These are phyloP conservation scores for Phlyctochytrium arcticum DNA, from an alignment of 192 early-diverging fungal genomes.

Conservation along the genomic window DNA sequence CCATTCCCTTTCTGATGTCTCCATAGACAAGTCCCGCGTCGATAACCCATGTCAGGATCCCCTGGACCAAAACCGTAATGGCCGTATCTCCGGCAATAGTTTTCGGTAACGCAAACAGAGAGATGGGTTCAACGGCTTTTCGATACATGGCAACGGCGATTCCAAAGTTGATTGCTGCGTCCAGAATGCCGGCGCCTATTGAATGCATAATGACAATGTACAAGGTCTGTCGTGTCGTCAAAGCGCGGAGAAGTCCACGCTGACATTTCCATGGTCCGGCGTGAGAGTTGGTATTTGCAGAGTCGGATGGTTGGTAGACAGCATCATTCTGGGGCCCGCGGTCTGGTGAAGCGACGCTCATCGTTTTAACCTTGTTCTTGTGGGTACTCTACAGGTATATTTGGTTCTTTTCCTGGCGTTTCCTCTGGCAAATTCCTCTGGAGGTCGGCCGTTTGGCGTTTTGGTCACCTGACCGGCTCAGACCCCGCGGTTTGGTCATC, in stretches of 20 bases:
- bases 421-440: too few relatives aligned
- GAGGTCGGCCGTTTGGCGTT: too few relatives aligned
- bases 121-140: background rate
- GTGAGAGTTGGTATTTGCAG: too few relatives aligned
- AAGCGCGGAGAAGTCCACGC: conserved; percentile 1
- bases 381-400: too few relatives aligned
- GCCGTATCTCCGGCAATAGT: conserved; percentile 27
- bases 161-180: conserved; percentile 21
- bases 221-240: conserved; percentile 10
- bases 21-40: conserved; percentile 12
- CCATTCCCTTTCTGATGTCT: conserved; percentile 12
- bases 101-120: conserved; percentile 15
- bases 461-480: too few relatives aligned
- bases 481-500: too few relatives aligned
- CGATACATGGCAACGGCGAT: conserved; percentile 18
- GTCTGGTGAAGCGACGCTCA: too few relatives aligned
- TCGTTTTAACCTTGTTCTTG: too few relatives aligned
- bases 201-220: conserved; percentile 22
- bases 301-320: too few relatives aligned
- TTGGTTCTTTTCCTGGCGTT: too few relatives aligned
- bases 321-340: too few relatives aligned
- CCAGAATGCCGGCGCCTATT: conserved; percentile 9
- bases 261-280: too few relatives aligned
- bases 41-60: conserved; percentile 11
- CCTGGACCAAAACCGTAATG: conserved; percentile 17